Evolutionary conservation across 2,329 filamentous ascomycete genomes (phyloP), one percentile per base, ranked within the genome.

Genomic region (Ascocoryne sarcoides): DNA sequence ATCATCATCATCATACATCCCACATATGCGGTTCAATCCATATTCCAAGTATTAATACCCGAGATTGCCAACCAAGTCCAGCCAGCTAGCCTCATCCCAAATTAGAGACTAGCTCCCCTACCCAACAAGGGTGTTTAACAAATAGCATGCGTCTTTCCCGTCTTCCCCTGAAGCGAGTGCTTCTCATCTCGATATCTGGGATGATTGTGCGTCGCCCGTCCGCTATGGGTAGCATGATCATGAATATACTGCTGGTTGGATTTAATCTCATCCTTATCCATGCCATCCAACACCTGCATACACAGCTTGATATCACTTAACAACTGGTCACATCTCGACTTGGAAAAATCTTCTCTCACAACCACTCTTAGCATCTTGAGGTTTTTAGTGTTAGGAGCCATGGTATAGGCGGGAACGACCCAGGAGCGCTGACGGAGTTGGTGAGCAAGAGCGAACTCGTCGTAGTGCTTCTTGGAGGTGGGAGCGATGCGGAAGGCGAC

Each of bases 361-460:
- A 96, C 90, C 4, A 95, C 78, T 28, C 90, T 81, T 69, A 95
- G 78, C 75, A 96, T 82, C 73, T 95, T 93, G 57, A 95, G 71
- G 49, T 79, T 69, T 41, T 85, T 70, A 14, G 85, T 88, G 15
- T 54, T 40, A 9, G 53, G 53, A 10, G 90, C 90, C 90, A 95
- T 95, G 29, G 89, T 96, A 66, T 96, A 96, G 0, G 90, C 90
- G 0, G 90, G 90, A 0, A 95, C 85, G 20, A 95, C 83, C 90
- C 90, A 96, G 32, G 86, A 85, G 23, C 88, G 77, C 49, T 85
- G 79, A 37, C 90, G 82, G 18, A 95, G 75, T 62, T 88, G 83
- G 59, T 94, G 88, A 1, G 90, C 89, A 30, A 88, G 66, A 1
- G 82, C 73, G 46, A 88, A 89, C 62, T 89, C 83, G 55, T 87